Evolutionary conservation across 2,329 filamentous ascomycete species (phyloP), one percentile per base, ranked within the genome.

Genomic region (Nemania bipapillata): DNA sequence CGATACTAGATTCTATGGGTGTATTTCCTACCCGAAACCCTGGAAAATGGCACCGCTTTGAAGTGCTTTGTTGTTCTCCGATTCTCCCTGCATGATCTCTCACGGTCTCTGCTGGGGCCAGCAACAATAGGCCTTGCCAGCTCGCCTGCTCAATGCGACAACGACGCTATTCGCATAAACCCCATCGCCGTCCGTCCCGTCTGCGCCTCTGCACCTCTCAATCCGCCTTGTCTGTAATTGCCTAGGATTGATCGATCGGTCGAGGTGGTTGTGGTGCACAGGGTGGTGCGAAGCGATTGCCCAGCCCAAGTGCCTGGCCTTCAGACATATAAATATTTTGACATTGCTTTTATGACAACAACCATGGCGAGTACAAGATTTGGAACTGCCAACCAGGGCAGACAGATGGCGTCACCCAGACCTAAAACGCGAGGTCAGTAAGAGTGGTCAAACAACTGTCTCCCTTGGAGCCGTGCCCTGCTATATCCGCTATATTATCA

Each of bases 351-450:
- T 4, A 22, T 28, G 12, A 20, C 68, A 52, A 55, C 54, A 68
- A 63, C 69, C 69, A 79, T 79, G 77, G 75, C 77, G 70, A 79
- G 74, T 63, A 75, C 77, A 58, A 74, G 78, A 42, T 77, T 76
- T 55, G 74, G 76, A 59, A 76, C 71, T 71, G 74, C 75, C 73
- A 75, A 70, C 54, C 72, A 74, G 69, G 76, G 77, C 65, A 77
- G 78, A 68, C 77, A 78, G 66, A 78, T 79, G 75, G 75, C 77
- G 45, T 80, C 78, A 37, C 78, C 78, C n/a, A 74, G 78, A 61
- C 78, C 78, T 17, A 80, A 79, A 72, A 79, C 78, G 45, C 78
- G 78, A 69, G 78, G 78, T 79, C 73, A 73, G 78, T 70, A 63
- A 26, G 24, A 17, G 42, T 32, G 3, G 22, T 15, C 28, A 8